phyloP scores from a whole-genome alignment of 2,329 filamentous ascomycete genomes.

The Calonectria montana region DNA sequence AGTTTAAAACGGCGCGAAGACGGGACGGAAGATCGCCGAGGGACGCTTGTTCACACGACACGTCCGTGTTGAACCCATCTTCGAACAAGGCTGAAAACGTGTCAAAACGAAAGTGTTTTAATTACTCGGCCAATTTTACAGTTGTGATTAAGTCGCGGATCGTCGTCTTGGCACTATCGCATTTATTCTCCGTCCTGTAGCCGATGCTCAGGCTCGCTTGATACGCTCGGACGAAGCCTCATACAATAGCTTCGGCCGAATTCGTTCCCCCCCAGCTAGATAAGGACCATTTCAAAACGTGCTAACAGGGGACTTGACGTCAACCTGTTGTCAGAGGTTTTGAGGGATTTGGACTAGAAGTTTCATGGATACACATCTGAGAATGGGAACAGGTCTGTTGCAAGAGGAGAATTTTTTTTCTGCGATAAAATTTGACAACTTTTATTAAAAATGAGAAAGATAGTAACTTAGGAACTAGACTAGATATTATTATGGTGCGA shows the following conservation, averaged over 20 bases:
- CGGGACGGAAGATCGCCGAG: neutral
- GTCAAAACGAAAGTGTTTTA: neutral
- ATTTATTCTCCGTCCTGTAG: neutral
- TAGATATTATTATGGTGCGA: neutral
- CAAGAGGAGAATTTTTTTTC: neutral
- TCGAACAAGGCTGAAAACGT: neutral
- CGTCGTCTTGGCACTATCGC: neutral
- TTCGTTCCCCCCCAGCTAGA: neutral
- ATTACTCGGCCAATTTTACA: neutral
- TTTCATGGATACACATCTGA: neutral
- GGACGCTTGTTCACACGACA: neutral
- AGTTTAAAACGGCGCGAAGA: neutral
- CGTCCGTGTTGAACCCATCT: neutral
- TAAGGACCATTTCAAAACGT: neutral
- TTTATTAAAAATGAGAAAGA: neutral
- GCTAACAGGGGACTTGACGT: neutral
- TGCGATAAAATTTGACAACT: neutral
- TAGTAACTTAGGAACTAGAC: neutral
- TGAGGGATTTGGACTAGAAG: neutral
- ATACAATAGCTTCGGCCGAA: slow-evolving; percentile 4
- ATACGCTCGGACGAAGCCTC: slow-evolving; percentile 5
- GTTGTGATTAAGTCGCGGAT: neutral
- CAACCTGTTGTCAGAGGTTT: neutral
- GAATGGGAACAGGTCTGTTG: neutral
- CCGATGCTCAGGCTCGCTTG: neutral